Conservation (phyloP, 768 basidiomycete genomes). For the Ephemerocybe angulata region DNA sequence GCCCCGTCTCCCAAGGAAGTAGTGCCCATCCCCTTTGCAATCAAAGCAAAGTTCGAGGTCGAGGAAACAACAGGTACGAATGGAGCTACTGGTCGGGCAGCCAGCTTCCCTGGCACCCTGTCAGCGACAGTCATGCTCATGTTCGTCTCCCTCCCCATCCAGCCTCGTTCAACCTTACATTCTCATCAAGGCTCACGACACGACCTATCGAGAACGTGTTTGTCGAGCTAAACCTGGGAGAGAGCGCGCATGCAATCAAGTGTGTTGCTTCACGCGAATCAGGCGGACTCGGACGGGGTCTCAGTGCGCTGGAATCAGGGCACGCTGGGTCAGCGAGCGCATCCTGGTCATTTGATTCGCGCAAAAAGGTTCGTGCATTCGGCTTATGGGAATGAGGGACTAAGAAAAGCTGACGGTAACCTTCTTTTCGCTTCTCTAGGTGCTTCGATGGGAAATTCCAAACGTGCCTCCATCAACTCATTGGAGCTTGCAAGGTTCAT, state of each 20-base stretch:
- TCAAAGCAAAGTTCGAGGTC: constrained; percentile 48
- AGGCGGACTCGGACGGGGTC: constrained; percentile 39
- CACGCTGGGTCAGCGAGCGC: constrained; percentile 38
- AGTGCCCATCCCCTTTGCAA: constrained; percentile 47
- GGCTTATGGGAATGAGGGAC: background rate
- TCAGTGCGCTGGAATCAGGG: constrained; percentile 29
- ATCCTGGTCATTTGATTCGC: constrained; percentile 79
- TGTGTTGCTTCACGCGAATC: constrained; percentile 62
- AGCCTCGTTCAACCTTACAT: constrained; percentile 60
- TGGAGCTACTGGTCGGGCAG: too few relatives aligned
- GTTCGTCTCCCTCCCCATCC: background rate
- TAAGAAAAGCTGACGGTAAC: background rate
- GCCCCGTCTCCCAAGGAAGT: constrained; percentile 33
- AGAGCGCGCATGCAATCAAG: constrained; percentile 67
- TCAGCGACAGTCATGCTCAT: background rate
- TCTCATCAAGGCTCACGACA: constrained; percentile 60
- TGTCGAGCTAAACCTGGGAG: constrained; percentile 72
- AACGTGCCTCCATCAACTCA: constrained; percentile 61
- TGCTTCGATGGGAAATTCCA: constrained; percentile 76
- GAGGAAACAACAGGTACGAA: constrained; percentile 40
- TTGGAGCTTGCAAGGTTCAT: constrained; percentile 77
- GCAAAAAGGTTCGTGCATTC: constrained; percentile 44
- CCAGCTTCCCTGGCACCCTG: too few relatives aligned
- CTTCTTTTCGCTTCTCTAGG: constrained; percentile 33
- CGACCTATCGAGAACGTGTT: constrained; percentile 68